Conservation (phyloP, 352 stramenopile genomes). For the Phytopythium ostracodes region DNA sequence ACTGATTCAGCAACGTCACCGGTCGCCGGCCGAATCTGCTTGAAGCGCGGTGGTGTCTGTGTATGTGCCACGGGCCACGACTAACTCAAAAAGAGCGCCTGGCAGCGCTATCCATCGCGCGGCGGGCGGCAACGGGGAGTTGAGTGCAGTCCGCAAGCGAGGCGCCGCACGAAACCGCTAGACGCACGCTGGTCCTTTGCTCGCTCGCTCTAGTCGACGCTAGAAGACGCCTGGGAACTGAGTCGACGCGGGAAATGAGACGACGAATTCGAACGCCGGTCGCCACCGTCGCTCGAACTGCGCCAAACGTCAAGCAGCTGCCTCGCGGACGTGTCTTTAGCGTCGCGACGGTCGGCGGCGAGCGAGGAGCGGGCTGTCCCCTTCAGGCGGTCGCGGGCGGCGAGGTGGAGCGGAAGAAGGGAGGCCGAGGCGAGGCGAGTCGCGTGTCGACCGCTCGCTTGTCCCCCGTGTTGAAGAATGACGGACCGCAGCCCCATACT, state of each 20-base stretch:
- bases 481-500: not conserved
- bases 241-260: not conserved
- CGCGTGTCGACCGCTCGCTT: not conserved
- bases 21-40: not conserved
- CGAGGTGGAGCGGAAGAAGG: not conserved
- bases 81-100: not conserved
- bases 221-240: no score
- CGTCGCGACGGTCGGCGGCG: not conserved
- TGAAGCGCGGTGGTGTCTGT: not conserved
- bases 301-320: not conserved
- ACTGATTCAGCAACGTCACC: not conserved
- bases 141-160: not conserved
- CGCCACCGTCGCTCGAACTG: not conserved
- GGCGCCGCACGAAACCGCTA: not conserved
- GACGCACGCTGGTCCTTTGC: not conserved
- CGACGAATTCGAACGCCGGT: no score
- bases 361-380: not conserved
- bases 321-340: not conserved
- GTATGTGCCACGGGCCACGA: not conserved
- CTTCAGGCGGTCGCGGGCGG: not conserved
- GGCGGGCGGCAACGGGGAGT: not conserved
- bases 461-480: conserved; percentile 11
- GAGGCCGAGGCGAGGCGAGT: not conserved
- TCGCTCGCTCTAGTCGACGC: not conserved
- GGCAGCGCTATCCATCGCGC: not conserved